Conservation (phyloP, 2,329 filamentous ascomycete species). For the Diaporthe sp. region DNA sequence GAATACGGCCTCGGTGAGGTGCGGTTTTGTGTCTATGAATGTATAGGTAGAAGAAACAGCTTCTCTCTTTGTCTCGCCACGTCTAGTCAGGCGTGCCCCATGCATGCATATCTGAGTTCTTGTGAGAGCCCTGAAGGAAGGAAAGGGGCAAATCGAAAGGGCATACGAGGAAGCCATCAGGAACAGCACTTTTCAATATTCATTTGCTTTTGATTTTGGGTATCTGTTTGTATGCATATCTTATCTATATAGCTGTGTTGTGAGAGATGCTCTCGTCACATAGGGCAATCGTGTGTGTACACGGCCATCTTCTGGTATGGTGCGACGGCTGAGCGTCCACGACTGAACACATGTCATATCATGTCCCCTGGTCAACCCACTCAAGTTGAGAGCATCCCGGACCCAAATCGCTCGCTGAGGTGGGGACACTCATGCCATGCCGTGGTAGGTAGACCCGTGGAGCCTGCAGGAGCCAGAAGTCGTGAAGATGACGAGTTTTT, state of each 20-base stretch:
- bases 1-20: not conserved
- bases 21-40: not conserved
- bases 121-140: too few species aligned
- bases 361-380: not conserved
- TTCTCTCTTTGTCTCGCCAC: not conserved
- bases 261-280: not conserved
- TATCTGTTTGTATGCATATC: not conserved
- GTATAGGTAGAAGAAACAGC: not conserved
- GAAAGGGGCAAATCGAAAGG: too few species aligned
- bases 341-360: not conserved
- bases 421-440: not conserved
- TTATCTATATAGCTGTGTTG: not conserved
- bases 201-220: not conserved
- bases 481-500: too few species aligned
- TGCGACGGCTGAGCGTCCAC: not conserved
- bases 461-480: too few species aligned
- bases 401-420: too few species aligned
- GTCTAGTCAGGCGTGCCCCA: too few species aligned
- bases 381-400: not conserved
- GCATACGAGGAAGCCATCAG: too few species aligned
- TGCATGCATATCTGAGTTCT: not conserved
- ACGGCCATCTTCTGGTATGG: not conserved
- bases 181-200: not conserved
- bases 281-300: not conserved
- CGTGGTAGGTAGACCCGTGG: not conserved